Percentiles rank a stretch among this genome's conserved stretches.
Evolutionary conservation across 495 filamentous ascomycete genomes (phyloP).

Genomic region (Trichocladium antarcticum): DNA sequence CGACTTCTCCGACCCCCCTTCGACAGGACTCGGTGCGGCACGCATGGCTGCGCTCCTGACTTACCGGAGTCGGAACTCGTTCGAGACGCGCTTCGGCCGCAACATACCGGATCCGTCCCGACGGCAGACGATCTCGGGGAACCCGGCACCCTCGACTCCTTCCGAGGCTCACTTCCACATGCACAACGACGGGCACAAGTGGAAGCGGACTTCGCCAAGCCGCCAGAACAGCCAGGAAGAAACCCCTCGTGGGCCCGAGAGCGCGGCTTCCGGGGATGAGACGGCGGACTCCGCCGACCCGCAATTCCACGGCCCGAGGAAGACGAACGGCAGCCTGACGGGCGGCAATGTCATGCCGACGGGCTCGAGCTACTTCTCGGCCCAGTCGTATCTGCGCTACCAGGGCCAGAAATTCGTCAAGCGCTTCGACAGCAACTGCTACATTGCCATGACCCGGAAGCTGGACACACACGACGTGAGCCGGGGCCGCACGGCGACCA

Average conservation of each 20-base stretch:
- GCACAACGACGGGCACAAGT: constrained; percentile 89
- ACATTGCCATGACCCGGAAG: constrained; percentile 96
- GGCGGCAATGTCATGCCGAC: constrained; percentile 39
- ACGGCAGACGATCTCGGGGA: constrained; percentile 64
- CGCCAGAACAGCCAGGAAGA: constrained; percentile 25
- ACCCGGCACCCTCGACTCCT: constrained; percentile 49
- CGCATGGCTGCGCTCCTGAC: constrained; percentile 95
- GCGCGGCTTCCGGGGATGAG: constrained; percentile 3
- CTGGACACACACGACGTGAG: constrained; percentile 97
- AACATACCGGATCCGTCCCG: constrained; percentile 80
- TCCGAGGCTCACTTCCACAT: constrained; percentile 82
- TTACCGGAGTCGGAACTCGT: constrained; percentile 92
- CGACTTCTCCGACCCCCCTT: constrained; percentile 66
- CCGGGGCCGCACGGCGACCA: constrained; percentile 51
- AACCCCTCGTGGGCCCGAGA: background rate
- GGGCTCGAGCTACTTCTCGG: constrained; percentile 84
- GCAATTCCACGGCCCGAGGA: constrained; percentile 60
- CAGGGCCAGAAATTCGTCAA: constrained; percentile 94
- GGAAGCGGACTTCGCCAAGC: constrained; percentile 24
- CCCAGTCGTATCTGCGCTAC: constrained; percentile 96
- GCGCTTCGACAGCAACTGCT: constrained; percentile 95
- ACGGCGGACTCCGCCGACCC: constrained; percentile 43
- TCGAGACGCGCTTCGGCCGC: constrained; percentile 86
- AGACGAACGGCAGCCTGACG: constrained; percentile 24
- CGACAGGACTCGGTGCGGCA: constrained; percentile 79